A percentile compares a stretch with the other conserved stretches of the same genome.
Evolutionary conservation across 805 yeast species (phyloP).

Genomic region (Grigorovia transvaalensis): DNA sequence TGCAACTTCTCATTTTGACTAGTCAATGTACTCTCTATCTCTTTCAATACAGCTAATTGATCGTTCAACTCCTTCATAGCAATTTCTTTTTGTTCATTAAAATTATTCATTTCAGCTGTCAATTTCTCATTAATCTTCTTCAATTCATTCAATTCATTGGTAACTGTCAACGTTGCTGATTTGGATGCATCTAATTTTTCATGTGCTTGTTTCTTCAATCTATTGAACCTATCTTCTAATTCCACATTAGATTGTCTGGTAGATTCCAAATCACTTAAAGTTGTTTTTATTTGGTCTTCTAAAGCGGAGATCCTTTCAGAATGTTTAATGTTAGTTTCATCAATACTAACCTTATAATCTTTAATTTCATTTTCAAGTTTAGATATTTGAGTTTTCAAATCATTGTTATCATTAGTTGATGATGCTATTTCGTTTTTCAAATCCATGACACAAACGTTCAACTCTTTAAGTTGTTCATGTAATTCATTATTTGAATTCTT

Average conservation of each 20-base stretch:
- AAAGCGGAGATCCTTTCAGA: constrained; percentile 15
- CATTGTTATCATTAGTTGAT: neutral
- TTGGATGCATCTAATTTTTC: constrained; percentile 26
- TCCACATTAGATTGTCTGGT: constrained; percentile 25
- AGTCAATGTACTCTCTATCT: constrained; percentile 3
- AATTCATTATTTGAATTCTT: neutral
- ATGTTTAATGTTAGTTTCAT: neutral
- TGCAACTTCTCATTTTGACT: constrained; percentile 1
- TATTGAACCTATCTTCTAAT: constrained; percentile 23
- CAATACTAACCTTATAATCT: neutral
- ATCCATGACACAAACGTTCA: neutral
- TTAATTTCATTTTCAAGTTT: neutral
- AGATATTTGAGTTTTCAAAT: neutral
- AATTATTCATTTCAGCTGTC: constrained; percentile 10
- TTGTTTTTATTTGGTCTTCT: constrained; percentile 14
- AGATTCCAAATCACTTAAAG: constrained; percentile 17
- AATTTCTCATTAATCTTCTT: constrained; percentile 29
- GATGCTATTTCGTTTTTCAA: neutral
- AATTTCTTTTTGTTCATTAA: constrained; percentile 2
- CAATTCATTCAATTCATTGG: constrained; percentile 27
- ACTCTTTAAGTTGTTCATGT: neutral
- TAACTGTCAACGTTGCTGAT: constrained; percentile 32
- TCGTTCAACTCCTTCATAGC: constrained; percentile 3
- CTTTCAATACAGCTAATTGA: neutral
- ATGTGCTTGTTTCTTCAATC: constrained; percentile 28